Evolutionary conservation across 2,329 filamentous ascomycete genomes (phyloP).

Genomic region (Hansfordia pulvinata): DNA sequence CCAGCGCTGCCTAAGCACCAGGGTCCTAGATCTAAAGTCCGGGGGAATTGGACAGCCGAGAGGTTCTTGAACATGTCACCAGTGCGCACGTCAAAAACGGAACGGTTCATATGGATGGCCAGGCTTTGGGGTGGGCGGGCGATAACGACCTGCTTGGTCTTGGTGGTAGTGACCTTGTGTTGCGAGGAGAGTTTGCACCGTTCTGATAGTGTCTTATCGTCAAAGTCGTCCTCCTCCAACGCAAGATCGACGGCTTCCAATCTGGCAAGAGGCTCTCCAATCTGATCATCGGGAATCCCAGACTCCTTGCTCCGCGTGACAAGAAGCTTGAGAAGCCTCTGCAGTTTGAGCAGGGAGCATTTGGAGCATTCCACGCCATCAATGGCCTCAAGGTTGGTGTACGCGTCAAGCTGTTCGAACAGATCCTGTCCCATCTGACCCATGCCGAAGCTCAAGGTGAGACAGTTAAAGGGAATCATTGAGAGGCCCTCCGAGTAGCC

Average conservation of each 20-base stretch:
- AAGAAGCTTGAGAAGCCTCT: conserved; percentile 32
- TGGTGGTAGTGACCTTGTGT: conserved; percentile 62
- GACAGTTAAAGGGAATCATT: conserved; percentile 85
- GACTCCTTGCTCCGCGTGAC: conserved; percentile 23
- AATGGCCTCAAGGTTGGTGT: conserved; percentile 73
- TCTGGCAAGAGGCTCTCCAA: conserved; percentile 37
- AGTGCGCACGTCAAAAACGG: conserved; percentile 75
- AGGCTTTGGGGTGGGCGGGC: conserved; percentile 70
- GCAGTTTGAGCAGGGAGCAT: conserved; percentile 61
- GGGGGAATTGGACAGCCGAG: conserved; percentile 65
- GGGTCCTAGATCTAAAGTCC: conserved; percentile 58
- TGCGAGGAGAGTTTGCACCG: conserved; percentile 54
- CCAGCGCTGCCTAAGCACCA: conserved; percentile 65
- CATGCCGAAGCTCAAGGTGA: conserved; percentile 70
- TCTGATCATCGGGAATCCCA: conserved; percentile 27
- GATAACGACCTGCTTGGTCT: conserved; percentile 80
- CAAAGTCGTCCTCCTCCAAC: conserved; percentile 68
- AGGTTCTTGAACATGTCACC: conserved; percentile 74
- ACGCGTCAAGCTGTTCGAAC: conserved; percentile 69
- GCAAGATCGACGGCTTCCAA: conserved; percentile 56
- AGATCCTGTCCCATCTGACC: conserved; percentile 52
- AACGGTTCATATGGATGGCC: conserved; percentile 81
- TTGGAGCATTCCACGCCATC: conserved; percentile 84
- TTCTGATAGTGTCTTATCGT: conserved; percentile 49
- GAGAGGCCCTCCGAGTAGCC: conserved; percentile 79